Base-by-base conservation (phyloP, 2,329 filamentous ascomycete species). In the Aspergillus vadensis region DNA sequence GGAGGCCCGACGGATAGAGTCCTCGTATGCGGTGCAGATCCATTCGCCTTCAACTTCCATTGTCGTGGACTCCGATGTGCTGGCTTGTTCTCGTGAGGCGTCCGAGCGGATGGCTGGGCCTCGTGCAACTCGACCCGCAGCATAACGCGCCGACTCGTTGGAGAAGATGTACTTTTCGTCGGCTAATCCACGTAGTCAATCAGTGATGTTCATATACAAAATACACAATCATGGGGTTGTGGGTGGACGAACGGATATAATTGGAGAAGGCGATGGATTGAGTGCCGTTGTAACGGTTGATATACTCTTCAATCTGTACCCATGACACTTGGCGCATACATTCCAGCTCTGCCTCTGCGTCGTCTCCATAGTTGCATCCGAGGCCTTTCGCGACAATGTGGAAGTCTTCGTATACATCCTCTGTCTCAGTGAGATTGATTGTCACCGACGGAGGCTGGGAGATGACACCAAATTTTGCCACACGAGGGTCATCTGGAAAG, bases 111-210 rank as follows among this genome's bases (percentile, higher is more conserved):
- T 68, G 5, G 62, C 58, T 0, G 69, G 65, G 27, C 71, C 68
- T 6, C 23, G 39, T 5, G 53, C 53, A 9, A 55, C 53, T 9
- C 36, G 21, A 12, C 53, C 10, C 2, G 25, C 36, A 2, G 10
- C 10, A 23, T 55, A 55, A 10, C 53, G 53, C 21, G 30, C 23
- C 10, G 39, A 10, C 23, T 55, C 53, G 51, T 75, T 67, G 5
- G 67, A 66, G 55, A 74, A 74, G 9, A 74, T 68, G 57, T 67
- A 60, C 36, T 47, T 65, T 19, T 72, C 63, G 52, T 74, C 72
- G 8, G 69, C 63, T 62, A 53, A 8, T 4, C 15, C 12, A 14
- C 2, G 9, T 10, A n/a, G 12, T 10, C 8, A 9, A 21, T 14
- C 9, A 14, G 25, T 25, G 1, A 25, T 25, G 7, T 12, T 17